Evolutionary conservation across 805 yeast genomes (phyloP).

Genomic region (Wickerhamiella azymoides): DNA sequence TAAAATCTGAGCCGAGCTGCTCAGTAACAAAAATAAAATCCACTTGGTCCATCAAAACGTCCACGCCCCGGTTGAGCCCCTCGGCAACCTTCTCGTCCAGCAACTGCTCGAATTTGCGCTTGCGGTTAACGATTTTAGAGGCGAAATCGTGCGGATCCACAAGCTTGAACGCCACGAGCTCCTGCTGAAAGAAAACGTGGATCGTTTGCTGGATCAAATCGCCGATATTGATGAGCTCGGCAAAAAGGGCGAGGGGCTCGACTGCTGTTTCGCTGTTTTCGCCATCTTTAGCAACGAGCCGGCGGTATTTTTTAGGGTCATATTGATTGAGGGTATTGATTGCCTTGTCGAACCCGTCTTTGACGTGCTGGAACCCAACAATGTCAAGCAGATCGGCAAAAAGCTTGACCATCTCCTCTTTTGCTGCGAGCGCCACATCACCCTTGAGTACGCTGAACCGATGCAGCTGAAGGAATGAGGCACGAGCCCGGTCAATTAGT

Average conservation of each 20-base stretch:
- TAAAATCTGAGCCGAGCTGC: slow-evolving; percentile 49
- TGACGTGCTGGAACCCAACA: slow-evolving; percentile 62
- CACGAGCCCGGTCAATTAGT: slow-evolving; percentile 54
- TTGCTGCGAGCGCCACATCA: slow-evolving; percentile 27
- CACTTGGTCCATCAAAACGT: slow-evolving; percentile 70
- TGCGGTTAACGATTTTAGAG: slow-evolving; percentile 61
- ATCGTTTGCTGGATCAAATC: slow-evolving; percentile 88
- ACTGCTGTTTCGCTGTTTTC: slow-evolving; percentile 26
- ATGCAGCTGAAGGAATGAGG: slow-evolving; percentile 44
- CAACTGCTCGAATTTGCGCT: slow-evolving; percentile 65
- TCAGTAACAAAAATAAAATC: slow-evolving; percentile 43
- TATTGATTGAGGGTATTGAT: slow-evolving; percentile 53
- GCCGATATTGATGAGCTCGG: slow-evolving; percentile 84
- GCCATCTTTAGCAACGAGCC: slow-evolving; percentile 15
- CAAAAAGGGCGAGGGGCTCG: slow-evolving; percentile 77
- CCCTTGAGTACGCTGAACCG: slow-evolving; percentile 29
- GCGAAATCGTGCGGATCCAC: slow-evolving; percentile 68
- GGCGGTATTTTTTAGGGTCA: slow-evolving; percentile 38
- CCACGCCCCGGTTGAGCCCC: slow-evolving; percentile 86
- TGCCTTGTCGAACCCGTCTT: slow-evolving; percentile 75
- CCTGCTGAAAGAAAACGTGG: slow-evolving; percentile 80
- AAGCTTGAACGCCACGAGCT: slow-evolving; percentile 41
- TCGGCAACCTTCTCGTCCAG: slow-evolving; percentile 84
- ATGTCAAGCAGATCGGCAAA: slow-evolving; percentile 52
- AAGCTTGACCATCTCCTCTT: slow-evolving; percentile 41